Percentiles rank a stretch among this genome's conserved stretches.
Conservation (phyloP, 176 grass and related monocot genomes). For the Stipa capillata region DNA sequence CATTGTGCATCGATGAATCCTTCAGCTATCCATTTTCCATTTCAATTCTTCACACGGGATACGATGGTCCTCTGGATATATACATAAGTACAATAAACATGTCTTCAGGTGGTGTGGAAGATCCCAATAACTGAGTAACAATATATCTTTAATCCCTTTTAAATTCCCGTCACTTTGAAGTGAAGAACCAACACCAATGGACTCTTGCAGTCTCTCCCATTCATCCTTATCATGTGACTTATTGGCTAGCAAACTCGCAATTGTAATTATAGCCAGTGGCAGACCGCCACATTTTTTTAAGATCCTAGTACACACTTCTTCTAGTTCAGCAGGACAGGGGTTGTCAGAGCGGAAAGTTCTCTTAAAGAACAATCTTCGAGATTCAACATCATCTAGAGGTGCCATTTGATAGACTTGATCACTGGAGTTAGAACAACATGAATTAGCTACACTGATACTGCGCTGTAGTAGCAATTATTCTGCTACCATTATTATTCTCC, state of each 20-base stretch:
- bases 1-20: not conserved
- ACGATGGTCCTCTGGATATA: not conserved
- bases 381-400: not conserved
- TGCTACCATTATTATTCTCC: not conserved
- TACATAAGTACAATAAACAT: not conserved
- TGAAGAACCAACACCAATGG: not conserved
- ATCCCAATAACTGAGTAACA: not conserved
- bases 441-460: not conserved
- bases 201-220: not conserved
- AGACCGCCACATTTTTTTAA: not conserved
- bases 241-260: not conserved
- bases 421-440: not conserved
- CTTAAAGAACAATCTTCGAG: not conserved
- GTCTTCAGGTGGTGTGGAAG: slow-evolving; percentile 4
- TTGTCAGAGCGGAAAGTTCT: not conserved
- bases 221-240: not conserved
- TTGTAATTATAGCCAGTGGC: not conserved
- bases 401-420: not conserved
- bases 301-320: not conserved
- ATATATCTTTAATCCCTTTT: not conserved
- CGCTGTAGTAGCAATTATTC: not conserved
- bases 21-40: slow-evolving; percentile 6
- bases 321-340: not conserved
- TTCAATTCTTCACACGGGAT: not conserved
- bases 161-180: not conserved